Percentiles rank a stretch among this genome's conserved stretches.
Evolutionary conservation across 176 grass and related monocot genomes (phyloP).

Genomic region (Oryza coarctata): DNA sequence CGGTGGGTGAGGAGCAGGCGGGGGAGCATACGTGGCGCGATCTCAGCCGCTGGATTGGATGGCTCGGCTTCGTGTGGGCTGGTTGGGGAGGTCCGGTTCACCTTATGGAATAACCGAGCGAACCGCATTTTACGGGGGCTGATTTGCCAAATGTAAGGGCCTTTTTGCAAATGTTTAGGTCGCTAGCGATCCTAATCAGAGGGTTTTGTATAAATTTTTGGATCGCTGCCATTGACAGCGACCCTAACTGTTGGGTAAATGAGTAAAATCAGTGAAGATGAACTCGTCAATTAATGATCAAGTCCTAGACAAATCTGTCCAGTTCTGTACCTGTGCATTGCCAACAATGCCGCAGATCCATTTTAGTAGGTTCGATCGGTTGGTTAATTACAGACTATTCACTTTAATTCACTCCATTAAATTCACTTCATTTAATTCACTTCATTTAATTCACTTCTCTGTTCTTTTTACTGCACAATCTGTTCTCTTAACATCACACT

Average conservation of each 20-base stretch:
- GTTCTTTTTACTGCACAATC: neutral
- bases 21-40: slow-evolving; percentile 41
- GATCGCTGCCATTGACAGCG: too few species aligned
- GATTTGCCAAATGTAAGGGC: neutral
- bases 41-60: slow-evolving; percentile 24
- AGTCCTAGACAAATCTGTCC: neutral
- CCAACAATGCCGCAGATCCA: neutral
- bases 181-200: too few species aligned
- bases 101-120: too few species aligned
- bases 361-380: neutral
- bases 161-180: neutral
- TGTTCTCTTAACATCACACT: neutral
- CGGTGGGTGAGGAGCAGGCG: slow-evolving; percentile 31
- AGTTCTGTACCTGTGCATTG: neutral
- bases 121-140: too few species aligned
- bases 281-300: neutral
- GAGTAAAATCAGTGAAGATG: neutral
- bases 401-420: too few species aligned
- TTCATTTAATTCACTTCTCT: neutral
- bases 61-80: neutral
- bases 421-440: neutral
- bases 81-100: neutral
- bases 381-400: too few species aligned
- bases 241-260: too few species aligned
- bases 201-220: too few species aligned